phyloP scores from a whole-genome alignment of 768 basidiomycete genomes.

The Termitomyces sp. region DNA sequence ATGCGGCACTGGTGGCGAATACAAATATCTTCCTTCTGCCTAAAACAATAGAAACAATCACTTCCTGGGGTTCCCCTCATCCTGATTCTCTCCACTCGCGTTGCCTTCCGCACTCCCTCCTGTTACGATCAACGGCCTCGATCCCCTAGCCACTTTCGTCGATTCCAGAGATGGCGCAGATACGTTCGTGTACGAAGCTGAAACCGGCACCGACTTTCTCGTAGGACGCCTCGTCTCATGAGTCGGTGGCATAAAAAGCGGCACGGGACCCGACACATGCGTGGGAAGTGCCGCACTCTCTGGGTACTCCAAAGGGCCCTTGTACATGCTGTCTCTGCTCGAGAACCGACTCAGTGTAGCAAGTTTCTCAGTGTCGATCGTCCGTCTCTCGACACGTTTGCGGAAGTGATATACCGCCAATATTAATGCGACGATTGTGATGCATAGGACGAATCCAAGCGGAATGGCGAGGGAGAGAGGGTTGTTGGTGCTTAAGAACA shows the following conservation, averaged over 20 bases:
- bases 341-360: slow-evolving; percentile 9
- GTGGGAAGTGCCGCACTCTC: slow-evolving; percentile 12
- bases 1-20: not conserved
- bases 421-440: slow-evolving; percentile 22
- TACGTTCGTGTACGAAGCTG: slow-evolving; percentile 7
- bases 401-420: slow-evolving; percentile 23
- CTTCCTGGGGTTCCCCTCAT: not conserved
- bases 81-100: not conserved
- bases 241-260: slow-evolving; percentile 16
- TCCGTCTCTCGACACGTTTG: slow-evolving; percentile 16
- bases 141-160: slow-evolving; percentile 1
- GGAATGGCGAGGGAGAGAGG: slow-evolving; percentile 27
- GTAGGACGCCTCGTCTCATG: slow-evolving; percentile 6
- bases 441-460: slow-evolving; percentile 24
- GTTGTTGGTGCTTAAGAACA: slow-evolving; percentile 19
- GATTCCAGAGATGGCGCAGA: not conserved
- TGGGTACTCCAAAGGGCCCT: slow-evolving; percentile 15
- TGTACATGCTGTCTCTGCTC: slow-evolving; percentile 11
- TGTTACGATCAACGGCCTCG: slow-evolving; percentile 4
- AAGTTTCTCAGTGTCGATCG: slow-evolving; percentile 14
- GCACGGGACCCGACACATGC: slow-evolving; percentile 12
- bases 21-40: no score
- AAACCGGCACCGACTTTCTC: slow-evolving; percentile 6
- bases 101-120: not conserved
- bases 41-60: not conserved